Percentiles rank a stretch among this genome's conserved stretches.
Evolutionary conservation across 495 filamentous ascomycete genomes (phyloP).

Genomic region (Penicillium tannophilum): DNA sequence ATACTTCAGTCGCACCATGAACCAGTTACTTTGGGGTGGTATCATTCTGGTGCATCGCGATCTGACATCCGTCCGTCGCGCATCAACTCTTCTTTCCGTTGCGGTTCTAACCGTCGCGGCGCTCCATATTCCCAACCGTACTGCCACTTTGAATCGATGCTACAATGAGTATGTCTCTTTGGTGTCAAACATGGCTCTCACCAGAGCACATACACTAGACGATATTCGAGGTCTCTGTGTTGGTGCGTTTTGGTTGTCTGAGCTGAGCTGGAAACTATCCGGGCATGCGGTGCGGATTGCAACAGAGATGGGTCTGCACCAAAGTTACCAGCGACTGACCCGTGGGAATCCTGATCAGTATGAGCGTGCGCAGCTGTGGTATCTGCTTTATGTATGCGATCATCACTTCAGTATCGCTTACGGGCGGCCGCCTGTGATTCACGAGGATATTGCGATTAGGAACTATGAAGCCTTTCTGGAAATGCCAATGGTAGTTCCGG

Average conservation of each 20-base stretch:
- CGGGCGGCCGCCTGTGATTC: constrained; percentile 55
- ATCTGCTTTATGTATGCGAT: constrained; percentile 57
- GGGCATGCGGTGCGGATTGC: constrained; percentile 58
- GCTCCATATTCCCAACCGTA: constrained; percentile 54
- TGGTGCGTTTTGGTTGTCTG: constrained; percentile 56
- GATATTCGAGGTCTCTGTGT: constrained; percentile 55
- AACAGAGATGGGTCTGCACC: constrained; percentile 54
- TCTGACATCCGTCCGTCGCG: constrained; percentile 50
- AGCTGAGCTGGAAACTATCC: constrained; percentile 56
- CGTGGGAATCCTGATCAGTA: constrained; percentile 51
- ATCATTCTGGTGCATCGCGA: constrained; percentile 55
- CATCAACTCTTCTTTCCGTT: constrained; percentile 52
- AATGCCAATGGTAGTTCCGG: constrained; percentile 47
- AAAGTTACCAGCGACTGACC: constrained; percentile 52
- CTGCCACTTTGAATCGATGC: constrained; percentile 51
- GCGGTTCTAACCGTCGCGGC: constrained; percentile 56
- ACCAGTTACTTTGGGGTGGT: constrained; percentile 58
- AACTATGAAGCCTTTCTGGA: constrained; percentile 56
- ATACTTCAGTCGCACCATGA: constrained; percentile 56
- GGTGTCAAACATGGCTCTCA: constrained; percentile 54
- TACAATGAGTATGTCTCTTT: constrained; percentile 55
- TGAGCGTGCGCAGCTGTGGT: constrained; percentile 51
- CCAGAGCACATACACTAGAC: constrained; percentile 51
- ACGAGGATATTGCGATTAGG: constrained; percentile 54
- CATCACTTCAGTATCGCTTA: constrained; percentile 60